Evolutionary conservation across 169 alveolate species (phyloP), one percentile per base, ranked within the genome.

Genomic region (Plasmodium gallinaceum): DNA sequence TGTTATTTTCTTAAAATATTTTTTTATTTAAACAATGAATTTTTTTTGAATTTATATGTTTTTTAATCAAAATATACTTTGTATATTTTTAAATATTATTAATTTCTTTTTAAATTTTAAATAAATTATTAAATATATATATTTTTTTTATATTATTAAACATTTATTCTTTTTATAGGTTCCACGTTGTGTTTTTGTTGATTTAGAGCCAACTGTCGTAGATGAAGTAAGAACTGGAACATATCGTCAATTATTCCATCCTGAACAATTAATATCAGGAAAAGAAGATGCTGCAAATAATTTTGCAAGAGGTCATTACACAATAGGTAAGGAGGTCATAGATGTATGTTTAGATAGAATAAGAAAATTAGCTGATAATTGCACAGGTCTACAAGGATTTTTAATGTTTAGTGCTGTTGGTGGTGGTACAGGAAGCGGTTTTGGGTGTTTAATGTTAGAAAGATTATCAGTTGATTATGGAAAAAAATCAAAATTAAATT

Each of bases 381-480:
- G 99, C 94, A 98, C 99, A 8, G 99, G 99, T 42, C 97, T 98
- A 32, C 98, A 98, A 96, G 99, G 99, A 61, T 98, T 99, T 97
- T 92, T 98, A 71, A 98, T 98, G 97, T 98, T 97, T 97, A 97
- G 98, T 94, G 99, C 99, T n/a, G 99, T 97, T 83, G 99, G 99
- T 24, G 99, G 99, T 51, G 99, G 99, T 83, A 98, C 99, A 37
- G 99, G 99, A 66, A 96, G 99, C 65, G 99, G 99, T 22, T 94
- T 99, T 48, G 99, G 99, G 12, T 97, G 99, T 83, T 96, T 98
- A 73, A 93, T 99, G 87, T 95, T 98, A 74, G 99, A 99, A 97
- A 96, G 99, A 87, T 97, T 98, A 61, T 96, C 99, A 20, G 99
- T 97, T 80, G 99, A 98, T 93, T 98, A 98, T 93, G 99, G 99